Base-by-base conservation (phyloP, 1,284 basidiomycete species). In the Microbotryomycetes sp. region DNA sequence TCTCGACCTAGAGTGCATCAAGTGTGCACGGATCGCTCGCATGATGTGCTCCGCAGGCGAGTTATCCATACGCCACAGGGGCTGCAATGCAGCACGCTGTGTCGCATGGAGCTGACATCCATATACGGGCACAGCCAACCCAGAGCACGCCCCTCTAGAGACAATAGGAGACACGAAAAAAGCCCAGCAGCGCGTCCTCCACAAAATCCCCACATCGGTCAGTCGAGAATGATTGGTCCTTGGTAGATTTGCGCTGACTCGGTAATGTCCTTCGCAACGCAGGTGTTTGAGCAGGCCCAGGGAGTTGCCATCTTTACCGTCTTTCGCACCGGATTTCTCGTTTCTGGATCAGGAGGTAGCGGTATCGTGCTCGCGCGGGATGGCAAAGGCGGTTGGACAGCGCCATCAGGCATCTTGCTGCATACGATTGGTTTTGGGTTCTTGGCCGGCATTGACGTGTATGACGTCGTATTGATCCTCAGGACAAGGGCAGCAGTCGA, bases 391-490 rank as follows among this genome's bases (percentile, higher is more conserved):
- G 29, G 69, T 52, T 76, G 75, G 75, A 69, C 71, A 4, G 52
- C 70, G 1, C 75, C 75, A 3, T 72, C 71, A 1, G 74, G 72
- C 21, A 59, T 76, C 7, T 54, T 75, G 0, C 61, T 76, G 15
- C 73, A 76, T 31, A 74, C 73, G 0, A 48, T 73, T 18, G 72
- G 72, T 0, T 69, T 67, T 45, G 73, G 71, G 0, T 68, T 76
- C 46, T 61, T 74, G 13, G 69, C 73, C 31, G 75, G 75, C 1
- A 67, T 73, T 15, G 75, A 76, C 49, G 70, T 76, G 26, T 76
- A 76, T 62, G 75, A 76, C 48, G 74, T 75, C 13, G 74, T 76
- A 1, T 68, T 76, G 2, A 67, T 76, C 1, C 67, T 76, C 5
- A 70, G 75, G 3, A 73, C 62, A 31, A 65, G 72, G 45, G 60